A percentile compares a stretch with the other conserved stretches of the same genome.
These are phyloP conservation scores for Vigna hirtella DNA, from an alignment of 306 rosid species.

Conservation along the genomic window DNA sequence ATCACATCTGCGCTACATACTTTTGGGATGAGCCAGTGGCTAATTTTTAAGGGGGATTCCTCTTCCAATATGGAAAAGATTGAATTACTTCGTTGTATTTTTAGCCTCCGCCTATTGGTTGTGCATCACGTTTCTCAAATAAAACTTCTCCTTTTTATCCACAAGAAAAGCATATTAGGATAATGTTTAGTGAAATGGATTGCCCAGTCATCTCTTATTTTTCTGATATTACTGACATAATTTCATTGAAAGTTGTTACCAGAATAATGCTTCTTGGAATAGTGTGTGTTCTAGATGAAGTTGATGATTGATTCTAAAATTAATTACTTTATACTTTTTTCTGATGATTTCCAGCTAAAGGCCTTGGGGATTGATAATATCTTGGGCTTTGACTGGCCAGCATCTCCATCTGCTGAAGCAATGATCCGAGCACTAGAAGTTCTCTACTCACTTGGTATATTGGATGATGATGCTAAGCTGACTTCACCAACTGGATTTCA, in stretches of 20 bases:
- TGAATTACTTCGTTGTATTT: background rate
- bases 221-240: conserved; percentile 23
- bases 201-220: conserved; percentile 8
- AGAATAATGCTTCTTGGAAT: background rate
- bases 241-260: conserved; percentile 12
- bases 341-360: conserved; percentile 68
- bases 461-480: conserved; percentile 95
- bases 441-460: conserved; percentile 85
- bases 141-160: conserved; percentile 1
- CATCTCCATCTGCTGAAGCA: conserved; percentile 95
- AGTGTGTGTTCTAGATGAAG: background rate
- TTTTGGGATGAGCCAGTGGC: background rate
- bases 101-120: conserved; percentile 16
- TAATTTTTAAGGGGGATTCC: background rate
- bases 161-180: background rate
- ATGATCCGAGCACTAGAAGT: conserved; percentile 95
- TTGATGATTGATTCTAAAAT: conserved; percentile 39
- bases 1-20: background rate
- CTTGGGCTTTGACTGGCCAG: conserved; percentile 96
- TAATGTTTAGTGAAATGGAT: conserved; percentile 13
- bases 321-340: conserved; percentile 36
- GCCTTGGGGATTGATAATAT: conserved; percentile 95
- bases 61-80: background rate
- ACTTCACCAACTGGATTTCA: conserved; percentile 95
- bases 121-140: conserved; percentile 25